Conservation (phyloP, 2,329 filamentous ascomycete species). For the Claviceps sp. region DNA sequence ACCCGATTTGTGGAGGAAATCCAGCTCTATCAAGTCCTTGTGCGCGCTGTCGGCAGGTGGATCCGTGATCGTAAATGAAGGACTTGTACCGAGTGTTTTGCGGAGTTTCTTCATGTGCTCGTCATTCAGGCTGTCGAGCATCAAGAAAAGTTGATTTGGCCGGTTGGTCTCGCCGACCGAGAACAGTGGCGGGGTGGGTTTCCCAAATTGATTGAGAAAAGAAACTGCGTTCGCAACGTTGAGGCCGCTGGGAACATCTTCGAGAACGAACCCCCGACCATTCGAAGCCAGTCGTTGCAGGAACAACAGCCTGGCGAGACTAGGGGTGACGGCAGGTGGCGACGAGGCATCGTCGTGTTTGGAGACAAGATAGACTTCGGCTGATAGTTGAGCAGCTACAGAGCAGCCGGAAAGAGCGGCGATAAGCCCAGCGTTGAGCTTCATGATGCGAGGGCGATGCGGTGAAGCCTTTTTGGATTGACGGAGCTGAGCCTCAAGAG, state of each 20-base stretch:
- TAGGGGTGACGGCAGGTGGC: conserved; percentile 32
- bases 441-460: conserved; percentile 23
- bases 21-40: conserved; percentile 26
- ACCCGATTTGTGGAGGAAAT: conserved; percentile 24
- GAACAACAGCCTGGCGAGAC: conserved; percentile 44
- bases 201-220: conserved; percentile 48
- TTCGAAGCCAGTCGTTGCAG: conserved; percentile 40
- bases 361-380: conserved; percentile 41
- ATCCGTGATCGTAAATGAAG: conserved; percentile 36
- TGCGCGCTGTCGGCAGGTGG: conserved; percentile 30
- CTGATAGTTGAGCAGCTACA: conserved; percentile 26
- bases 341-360: conserved; percentile 14
- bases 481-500: conserved; percentile 6
- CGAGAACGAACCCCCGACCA: conserved; percentile 33
- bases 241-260: conserved; percentile 28
- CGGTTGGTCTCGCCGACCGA: conserved; percentile 15
- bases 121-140: conserved; percentile 42
- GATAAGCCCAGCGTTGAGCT: conserved; percentile 26
- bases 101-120: conserved; percentile 32
- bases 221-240: conserved; percentile 35
- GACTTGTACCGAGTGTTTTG: conserved; percentile 19
- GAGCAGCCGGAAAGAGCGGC: conserved; percentile 25
- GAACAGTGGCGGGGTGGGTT: conserved; percentile 37
- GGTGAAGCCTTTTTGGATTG: conserved; percentile 19
- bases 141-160: conserved; percentile 43